Evolutionary conservation across 139 green algal species (phyloP).

Genomic region (Klebsormidium nitens): DNA sequence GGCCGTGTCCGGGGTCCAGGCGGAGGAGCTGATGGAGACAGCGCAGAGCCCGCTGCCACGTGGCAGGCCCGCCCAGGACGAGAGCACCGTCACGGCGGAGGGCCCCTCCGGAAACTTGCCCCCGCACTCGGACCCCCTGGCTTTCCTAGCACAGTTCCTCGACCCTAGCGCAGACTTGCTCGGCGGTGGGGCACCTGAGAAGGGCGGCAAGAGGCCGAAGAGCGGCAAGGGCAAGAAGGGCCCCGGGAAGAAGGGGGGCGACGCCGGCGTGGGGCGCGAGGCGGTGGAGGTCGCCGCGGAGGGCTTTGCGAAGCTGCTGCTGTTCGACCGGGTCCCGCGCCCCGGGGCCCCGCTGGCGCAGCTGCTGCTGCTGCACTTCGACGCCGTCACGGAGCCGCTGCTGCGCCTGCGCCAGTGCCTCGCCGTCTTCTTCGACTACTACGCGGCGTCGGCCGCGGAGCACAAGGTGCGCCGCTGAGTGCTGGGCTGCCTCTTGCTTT

Average conservation of each 20-base stretch:
- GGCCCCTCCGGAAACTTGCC: too few species aligned
- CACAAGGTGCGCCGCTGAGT: background rate
- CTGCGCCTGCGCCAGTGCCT: constrained; percentile 48
- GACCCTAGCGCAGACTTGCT: too few species aligned
- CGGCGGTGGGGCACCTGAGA: too few species aligned
- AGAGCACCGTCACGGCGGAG: too few species aligned
- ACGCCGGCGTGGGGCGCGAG: background rate
- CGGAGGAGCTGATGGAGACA: too few species aligned
- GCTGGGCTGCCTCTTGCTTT: too few species aligned
- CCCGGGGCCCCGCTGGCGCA: constrained; percentile 34
- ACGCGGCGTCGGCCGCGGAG: constrained; percentile 14
- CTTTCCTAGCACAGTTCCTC: too few species aligned
- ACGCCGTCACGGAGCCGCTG: constrained; percentile 32
- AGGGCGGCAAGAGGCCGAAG: too few species aligned
- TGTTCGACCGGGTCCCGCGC: constrained; percentile 23
- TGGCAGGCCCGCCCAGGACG: too few species aligned
- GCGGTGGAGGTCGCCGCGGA: constrained; percentile 16
- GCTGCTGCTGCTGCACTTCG: constrained; percentile 47
- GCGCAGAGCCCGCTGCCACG: too few species aligned
- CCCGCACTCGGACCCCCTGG: too few species aligned
- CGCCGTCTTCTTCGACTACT: constrained; percentile 55
- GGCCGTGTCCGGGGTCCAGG: too few species aligned
- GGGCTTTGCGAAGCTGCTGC: constrained; percentile 44
- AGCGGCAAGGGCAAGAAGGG: constrained; percentile 11
- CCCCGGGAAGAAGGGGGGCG: constrained; percentile 6